Evolutionary conservation across 495 filamentous ascomycete genomes (phyloP).

Genomic region (Physcia stellaris): DNA sequence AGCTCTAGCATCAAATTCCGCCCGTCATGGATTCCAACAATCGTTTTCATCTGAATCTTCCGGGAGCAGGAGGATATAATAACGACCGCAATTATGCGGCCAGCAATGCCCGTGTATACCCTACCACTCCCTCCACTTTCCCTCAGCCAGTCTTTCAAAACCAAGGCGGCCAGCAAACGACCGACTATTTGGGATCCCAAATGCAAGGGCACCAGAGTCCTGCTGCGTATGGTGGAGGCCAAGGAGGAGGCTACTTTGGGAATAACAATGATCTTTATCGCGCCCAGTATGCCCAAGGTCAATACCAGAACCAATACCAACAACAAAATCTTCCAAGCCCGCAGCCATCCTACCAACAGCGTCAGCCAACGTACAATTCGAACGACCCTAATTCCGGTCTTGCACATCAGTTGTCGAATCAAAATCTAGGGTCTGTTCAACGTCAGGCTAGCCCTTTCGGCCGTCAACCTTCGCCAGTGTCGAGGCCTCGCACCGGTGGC

Average conservation of each 20-base stretch:
- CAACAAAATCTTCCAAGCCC: conserved; percentile 11
- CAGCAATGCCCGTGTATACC: conserved; percentile 69
- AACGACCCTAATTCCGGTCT: conserved; percentile 64
- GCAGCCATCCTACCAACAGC: conserved; percentile 21
- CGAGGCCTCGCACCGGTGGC: conserved; percentile 39
- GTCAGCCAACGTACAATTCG: conserved; percentile 25
- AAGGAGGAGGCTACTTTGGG: conserved; percentile 51
- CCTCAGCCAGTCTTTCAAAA: conserved; percentile 75
- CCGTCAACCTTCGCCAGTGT: conserved; percentile 59
- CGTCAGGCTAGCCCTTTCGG: conserved; percentile 52
- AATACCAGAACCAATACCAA: conserved; percentile 47
- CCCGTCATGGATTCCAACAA: conserved; percentile 18
- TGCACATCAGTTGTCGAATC: conserved; percentile 91
- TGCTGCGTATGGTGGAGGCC: conserved; percentile 34
- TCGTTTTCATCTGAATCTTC: conserved; percentile 60
- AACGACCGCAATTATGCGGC: conserved; percentile 52
- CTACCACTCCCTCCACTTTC: conserved; percentile 92
- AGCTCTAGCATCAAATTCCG: background rate
- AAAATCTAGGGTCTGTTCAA: conserved; percentile 66
- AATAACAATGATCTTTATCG: conserved; percentile 45
- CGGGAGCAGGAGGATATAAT: conserved; percentile 23
- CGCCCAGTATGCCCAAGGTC: conserved; percentile 38
- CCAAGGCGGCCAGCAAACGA: conserved; percentile 38
- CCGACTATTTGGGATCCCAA: conserved; percentile 35
- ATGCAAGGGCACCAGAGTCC: conserved; percentile 26